A percentile compares a stretch with the other conserved stretches of the same genome.
Evolutionary conservation across 208 protist genomes (phyloP).

Genomic region (Crithidia sp.): DNA sequence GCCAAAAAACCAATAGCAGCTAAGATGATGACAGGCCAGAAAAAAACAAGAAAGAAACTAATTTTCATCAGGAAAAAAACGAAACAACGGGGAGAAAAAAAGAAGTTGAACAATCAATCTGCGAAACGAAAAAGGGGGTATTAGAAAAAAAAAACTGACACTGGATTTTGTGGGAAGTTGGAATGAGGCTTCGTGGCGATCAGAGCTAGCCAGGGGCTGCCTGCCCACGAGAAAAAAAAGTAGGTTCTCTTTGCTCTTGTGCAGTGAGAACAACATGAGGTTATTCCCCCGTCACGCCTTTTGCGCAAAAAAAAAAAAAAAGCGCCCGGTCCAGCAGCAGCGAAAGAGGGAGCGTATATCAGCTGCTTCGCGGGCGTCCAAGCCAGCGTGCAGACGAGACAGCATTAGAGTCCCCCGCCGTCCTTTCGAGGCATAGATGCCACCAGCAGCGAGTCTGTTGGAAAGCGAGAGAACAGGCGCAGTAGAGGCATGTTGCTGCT

Average conservation of each 20-base stretch:
- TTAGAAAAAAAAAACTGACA: conserved; percentile 12
- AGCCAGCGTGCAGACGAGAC: too few species aligned
- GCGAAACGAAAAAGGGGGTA: neutral
- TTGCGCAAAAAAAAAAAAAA: neutral
- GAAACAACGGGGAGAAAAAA: neutral
- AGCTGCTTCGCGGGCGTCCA: too few species aligned
- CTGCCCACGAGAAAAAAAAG: neutral
- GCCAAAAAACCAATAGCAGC: conserved; percentile 8
- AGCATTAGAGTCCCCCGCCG: too few species aligned
- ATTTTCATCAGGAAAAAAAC: neutral
- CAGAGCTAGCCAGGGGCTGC: neutral
- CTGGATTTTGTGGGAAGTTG: neutral
- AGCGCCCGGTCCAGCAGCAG: too few species aligned
- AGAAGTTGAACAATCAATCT: conserved; percentile 12
- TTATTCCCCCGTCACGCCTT: neutral
- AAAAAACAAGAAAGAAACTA: conserved; percentile 1
- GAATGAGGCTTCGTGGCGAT: neutral
- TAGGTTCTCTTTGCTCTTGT: too few species aligned
- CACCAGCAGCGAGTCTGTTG: neutral
- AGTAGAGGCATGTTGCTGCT: neutral
- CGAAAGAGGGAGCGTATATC: too few species aligned
- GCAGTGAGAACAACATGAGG: neutral
- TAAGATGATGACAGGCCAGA: neutral
- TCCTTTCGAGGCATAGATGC: too few species aligned
- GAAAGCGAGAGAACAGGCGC: conserved; percentile 8